These are phyloP conservation scores for Cyberlindnera maclurae DNA, from an alignment of 805 yeast genomes.

Conservation along the genomic window DNA sequence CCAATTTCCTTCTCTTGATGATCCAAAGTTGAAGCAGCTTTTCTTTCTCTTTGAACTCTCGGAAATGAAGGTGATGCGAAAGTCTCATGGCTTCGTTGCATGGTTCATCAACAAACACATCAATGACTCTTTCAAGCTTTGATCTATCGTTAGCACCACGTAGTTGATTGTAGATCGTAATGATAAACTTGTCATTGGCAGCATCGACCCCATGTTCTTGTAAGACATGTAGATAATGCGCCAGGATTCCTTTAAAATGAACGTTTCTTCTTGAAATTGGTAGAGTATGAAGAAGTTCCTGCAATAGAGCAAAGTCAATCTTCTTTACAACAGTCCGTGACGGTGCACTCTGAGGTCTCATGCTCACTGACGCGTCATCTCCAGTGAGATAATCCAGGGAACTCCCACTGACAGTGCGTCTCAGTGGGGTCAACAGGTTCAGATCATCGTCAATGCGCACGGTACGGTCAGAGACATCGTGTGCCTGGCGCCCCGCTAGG, in stretches of 20 bases:
- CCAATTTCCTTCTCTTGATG: slow-evolving; percentile 13
- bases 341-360: slow-evolving; percentile 3
- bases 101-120: slow-evolving; percentile 17
- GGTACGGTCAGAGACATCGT: slow-evolving; percentile 19
- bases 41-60: slow-evolving; percentile 4
- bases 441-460: slow-evolving; percentile 10
- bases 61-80: slow-evolving; percentile 15
- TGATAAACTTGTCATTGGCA: slow-evolving; percentile 15
- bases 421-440: slow-evolving; percentile 13
- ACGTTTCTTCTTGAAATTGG: slow-evolving; percentile 4
- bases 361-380: slow-evolving; percentile 2
- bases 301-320: slow-evolving; percentile 11
- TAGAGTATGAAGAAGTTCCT: slow-evolving; percentile 4
- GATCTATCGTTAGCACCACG: slow-evolving; percentile 1
- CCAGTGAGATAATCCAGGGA: slow-evolving; percentile 14
- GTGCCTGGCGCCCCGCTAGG: not conserved
- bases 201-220: slow-evolving; percentile 13
- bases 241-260: slow-evolving; percentile 16
- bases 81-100: slow-evolving; percentile 21
- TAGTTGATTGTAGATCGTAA: slow-evolving; percentile 20
- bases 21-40: slow-evolving; percentile 15
- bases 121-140: slow-evolving; percentile 14
- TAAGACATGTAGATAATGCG: slow-evolving; percentile 12
- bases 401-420: slow-evolving; percentile 19
- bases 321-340: not conserved